A percentile compares a stretch with the other conserved stretches of the same genome.
Conservation (phyloP, 768 basidiomycete species). For the Trametes punicea region DNA sequence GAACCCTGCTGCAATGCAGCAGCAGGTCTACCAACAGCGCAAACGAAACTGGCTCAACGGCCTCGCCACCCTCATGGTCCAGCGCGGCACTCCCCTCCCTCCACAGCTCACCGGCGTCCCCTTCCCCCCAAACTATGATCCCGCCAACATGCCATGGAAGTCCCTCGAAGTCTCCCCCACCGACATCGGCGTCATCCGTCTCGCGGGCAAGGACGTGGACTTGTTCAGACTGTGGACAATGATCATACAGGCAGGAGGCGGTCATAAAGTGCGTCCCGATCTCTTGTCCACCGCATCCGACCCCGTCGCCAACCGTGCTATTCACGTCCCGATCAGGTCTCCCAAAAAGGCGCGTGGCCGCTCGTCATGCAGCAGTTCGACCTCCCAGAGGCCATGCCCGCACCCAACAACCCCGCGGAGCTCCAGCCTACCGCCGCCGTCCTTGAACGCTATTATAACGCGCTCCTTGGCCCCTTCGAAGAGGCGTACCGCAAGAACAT, state of each 20-base stretch:
- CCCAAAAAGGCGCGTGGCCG: constrained; percentile 52
- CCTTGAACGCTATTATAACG: constrained; percentile 58
- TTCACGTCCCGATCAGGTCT: constrained; percentile 11
- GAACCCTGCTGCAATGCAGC: constrained; percentile 20
- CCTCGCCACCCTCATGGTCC: constrained; percentile 58
- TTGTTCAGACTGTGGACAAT: constrained; percentile 70
- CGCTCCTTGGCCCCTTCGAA: constrained; percentile 69
- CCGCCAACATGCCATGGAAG: constrained; percentile 59
- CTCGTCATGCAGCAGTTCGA: constrained; percentile 46
- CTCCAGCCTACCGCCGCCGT: constrained; percentile 44
- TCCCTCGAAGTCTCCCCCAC: constrained; percentile 53
- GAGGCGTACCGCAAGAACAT: constrained; percentile 62
- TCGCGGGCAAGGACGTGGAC: constrained; percentile 74
- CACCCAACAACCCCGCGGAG: constrained; percentile 28
- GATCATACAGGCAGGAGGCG: constrained; percentile 60
- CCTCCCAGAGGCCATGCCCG: constrained; percentile 33
- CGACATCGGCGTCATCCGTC: constrained; percentile 60
- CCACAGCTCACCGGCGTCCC: constrained; percentile 66
- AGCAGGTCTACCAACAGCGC: constrained; percentile 44
- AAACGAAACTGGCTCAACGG: constrained; percentile 57
- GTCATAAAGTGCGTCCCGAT: constrained; percentile 46
- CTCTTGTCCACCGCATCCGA: constrained; percentile 1
- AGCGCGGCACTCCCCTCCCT: constrained; percentile 63
- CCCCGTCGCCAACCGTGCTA: background rate
- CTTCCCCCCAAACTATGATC: constrained; percentile 58